A percentile compares a stretch with the other conserved stretches of the same genome.
Conservation (phyloP, 2,329 filamentous ascomycete species). For the Zarea fungicola region DNA sequence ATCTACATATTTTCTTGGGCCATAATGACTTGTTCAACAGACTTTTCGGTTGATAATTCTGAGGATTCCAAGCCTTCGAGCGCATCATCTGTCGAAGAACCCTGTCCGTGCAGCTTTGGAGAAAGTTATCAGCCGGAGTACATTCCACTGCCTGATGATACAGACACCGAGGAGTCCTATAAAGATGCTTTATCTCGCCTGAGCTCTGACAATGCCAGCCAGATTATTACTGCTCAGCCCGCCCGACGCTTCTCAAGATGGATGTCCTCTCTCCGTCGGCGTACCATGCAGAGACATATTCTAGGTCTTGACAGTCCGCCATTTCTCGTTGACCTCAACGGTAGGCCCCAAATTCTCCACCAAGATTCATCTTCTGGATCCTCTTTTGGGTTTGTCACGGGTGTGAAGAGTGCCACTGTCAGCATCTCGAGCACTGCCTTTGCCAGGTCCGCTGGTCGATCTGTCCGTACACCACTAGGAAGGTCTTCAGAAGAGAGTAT, state of each 20-base stretch:
- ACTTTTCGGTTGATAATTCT: not conserved
- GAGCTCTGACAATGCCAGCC: conserved; percentile 4
- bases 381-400: conserved; percentile 75
- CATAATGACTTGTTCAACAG: conserved; percentile 11
- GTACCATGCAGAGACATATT: conserved; percentile 37
- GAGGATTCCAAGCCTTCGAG: not conserved
- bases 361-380: conserved; percentile 64
- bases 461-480: conserved; percentile 7
- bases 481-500: conserved; percentile 60
- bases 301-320: conserved; percentile 10
- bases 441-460: conserved; percentile 5
- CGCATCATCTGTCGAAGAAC: conserved; percentile 5
- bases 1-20: conserved; percentile 8
- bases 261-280: conserved; percentile 64
- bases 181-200: conserved; percentile 3
- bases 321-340: not conserved
- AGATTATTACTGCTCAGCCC: not conserved
- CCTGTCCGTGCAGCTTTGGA: conserved; percentile 2
- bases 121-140: not conserved
- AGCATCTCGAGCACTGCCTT: conserved; percentile 59
- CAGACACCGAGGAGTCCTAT: conserved; percentile 5
- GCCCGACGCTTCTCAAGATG: conserved; percentile 43
- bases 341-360: conserved; percentile 24
- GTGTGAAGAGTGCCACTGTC: conserved; percentile 73
- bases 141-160: conserved; percentile 4